phyloP scores from a whole-genome alignment of 2,329 filamentous ascomycete species.

The Fusarium sterilihyphosum region DNA sequence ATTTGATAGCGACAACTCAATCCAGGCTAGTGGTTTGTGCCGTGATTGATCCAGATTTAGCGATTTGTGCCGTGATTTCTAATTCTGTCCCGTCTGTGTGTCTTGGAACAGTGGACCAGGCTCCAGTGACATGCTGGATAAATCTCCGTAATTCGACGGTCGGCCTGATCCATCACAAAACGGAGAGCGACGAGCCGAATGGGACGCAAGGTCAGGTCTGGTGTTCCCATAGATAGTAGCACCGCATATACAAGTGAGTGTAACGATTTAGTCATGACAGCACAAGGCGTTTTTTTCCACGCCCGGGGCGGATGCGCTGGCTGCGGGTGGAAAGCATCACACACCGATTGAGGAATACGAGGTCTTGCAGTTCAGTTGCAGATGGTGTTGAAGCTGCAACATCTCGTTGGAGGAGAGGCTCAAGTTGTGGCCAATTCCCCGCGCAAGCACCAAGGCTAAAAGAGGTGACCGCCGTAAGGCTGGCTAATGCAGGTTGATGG shows the following conservation, averaged over 20 bases:
- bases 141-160: constrained; percentile 26
- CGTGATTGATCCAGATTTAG: neutral
- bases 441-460: neutral
- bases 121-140: constrained; percentile 3
- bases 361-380: neutral
- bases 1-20: neutral
- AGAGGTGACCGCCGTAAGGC: constrained; percentile 11
- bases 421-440: constrained; percentile 1
- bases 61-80: neutral
- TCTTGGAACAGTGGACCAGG: neutral
- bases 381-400: constrained; percentile 16
- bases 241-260: neutral
- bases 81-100: constrained; percentile 5
- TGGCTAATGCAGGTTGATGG: constrained; percentile 31
- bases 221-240: neutral
- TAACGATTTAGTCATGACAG: neutral
- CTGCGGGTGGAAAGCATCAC: constrained; percentile 29
- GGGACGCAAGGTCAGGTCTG: neutral
- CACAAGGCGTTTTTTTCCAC: constrained; percentile 6
- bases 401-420: constrained; percentile 32
- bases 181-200: constrained; percentile 8
- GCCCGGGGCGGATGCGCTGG: constrained; percentile 1
- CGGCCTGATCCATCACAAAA: neutral
- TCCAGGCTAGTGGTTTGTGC: neutral
- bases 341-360: constrained; percentile 34